phyloP scores from a whole-genome alignment of 805 yeast genomes.

The Teunomyces stri region DNA sequence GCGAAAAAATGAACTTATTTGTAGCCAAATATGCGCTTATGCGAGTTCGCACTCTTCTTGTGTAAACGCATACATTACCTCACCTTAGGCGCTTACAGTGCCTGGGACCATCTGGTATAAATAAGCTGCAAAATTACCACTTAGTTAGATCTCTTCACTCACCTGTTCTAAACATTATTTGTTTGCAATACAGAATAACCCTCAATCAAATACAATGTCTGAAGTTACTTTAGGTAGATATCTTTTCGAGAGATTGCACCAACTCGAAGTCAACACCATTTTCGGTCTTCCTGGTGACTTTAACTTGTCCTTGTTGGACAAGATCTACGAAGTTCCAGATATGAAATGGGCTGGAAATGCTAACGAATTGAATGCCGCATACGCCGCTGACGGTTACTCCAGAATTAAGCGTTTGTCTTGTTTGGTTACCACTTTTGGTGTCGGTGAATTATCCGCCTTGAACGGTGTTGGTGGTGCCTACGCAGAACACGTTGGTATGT shows the following conservation, averaged over 20 bases:
- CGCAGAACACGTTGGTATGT: constrained; percentile 35
- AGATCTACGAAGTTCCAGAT: constrained; percentile 27
- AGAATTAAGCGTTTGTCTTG: constrained; percentile 27
- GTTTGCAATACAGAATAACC: background rate
- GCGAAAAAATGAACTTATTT: background rate
- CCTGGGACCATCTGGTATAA: background rate
- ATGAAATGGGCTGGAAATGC: constrained; percentile 37
- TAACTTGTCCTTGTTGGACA: constrained; percentile 33
- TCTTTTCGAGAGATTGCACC: constrained; percentile 33
- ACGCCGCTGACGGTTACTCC: constrained; percentile 27
- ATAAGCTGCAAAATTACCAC: constrained; percentile 2
- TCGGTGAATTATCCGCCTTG: constrained; percentile 36
- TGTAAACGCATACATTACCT: constrained; percentile 1
- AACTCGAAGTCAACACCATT: constrained; percentile 27
- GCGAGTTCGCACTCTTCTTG: background rate
- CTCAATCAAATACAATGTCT: constrained; percentile 14
- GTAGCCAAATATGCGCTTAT: constrained; percentile 1
- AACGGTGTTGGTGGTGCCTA: constrained; percentile 35
- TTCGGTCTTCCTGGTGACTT: constrained; percentile 37
- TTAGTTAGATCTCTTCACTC: background rate
- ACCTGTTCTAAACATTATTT: background rate
- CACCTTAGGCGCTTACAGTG: constrained; percentile 3
- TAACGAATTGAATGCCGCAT: constrained; percentile 32
- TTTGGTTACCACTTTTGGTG: constrained; percentile 34
- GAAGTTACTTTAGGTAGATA: constrained; percentile 30